Conservation (phyloP, 768 basidiomycete genomes). For the Cystobasidium tubakii region DNA sequence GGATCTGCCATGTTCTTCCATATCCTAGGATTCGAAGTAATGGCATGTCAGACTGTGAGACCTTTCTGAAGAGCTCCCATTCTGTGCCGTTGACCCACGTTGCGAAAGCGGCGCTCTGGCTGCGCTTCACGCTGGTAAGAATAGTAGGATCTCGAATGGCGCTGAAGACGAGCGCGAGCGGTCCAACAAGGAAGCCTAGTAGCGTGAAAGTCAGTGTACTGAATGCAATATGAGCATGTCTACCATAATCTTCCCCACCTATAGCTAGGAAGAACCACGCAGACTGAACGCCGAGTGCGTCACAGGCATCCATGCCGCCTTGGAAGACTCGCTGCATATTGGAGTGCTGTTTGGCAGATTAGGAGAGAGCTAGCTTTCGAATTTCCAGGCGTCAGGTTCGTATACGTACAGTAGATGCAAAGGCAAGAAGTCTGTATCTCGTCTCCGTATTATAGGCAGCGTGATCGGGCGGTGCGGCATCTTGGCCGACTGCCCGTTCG, state of each 20-base stretch:
- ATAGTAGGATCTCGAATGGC: conserved; percentile 15
- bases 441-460: not conserved
- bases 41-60: not conserved
- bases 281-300: not conserved
- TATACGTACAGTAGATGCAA: not conserved
- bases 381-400: too few species aligned
- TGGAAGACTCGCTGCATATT: not conserved
- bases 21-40: not conserved
- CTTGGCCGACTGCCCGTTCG: not conserved
- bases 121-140: conserved; percentile 24
- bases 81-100: not conserved
- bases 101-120: conserved; percentile 2
- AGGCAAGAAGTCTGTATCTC: not conserved
- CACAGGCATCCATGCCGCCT: not conserved
- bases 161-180: not conserved
- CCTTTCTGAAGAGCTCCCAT: too few species aligned
- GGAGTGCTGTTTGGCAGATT: too few species aligned
- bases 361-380: too few species aligned
- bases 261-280: conserved; percentile 7
- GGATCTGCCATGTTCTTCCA: conserved; percentile 23
- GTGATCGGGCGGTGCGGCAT: not conserved
- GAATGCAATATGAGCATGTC: too few species aligned
- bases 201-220: not conserved
- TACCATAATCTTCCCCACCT: too few species aligned
- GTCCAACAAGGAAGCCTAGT: not conserved